Evolutionary conservation across 805 yeast genomes (phyloP), one percentile per base, ranked within the genome.

Genomic region (Candida lessepsii): DNA sequence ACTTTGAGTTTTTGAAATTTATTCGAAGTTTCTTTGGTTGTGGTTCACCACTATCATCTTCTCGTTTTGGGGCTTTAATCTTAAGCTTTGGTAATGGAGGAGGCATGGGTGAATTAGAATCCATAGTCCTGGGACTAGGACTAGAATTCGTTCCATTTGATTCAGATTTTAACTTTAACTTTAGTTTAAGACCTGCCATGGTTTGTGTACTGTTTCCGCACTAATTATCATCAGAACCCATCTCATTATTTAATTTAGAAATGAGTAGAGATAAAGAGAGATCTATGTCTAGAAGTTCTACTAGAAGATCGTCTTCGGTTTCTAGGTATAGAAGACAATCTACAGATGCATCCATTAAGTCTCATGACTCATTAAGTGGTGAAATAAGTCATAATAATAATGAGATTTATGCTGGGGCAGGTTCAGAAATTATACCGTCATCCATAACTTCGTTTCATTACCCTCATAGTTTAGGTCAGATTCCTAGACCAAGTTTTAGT

Each of bases 401-500:
- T 14, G 95, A 85, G 57, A 78, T 83, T 67, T 85, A 75, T 57
- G 79, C 86, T 2, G 95, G 95, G 38, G 90, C 85, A 1, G 83
- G 85, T 1, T 76, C 85, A 2, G 87, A 82, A 48, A 75, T 80
- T 33, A 77, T 85, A 31, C 95, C 95, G 2, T 80, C 88, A 14
- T 83, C 91, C 1, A 81, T 85, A 45, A 77, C 86, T 0, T 78
- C 89, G 2, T 81, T 85, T 54, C 91, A 85, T 52, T 86, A 82
- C 49, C 79, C 80, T 16, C 84, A 79, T 53, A 79, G 74, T 30
- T 69, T 76, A 40, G 60, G 64, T 11, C 37, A 32, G 5, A 31
- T 15, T 11, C 19, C 37, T 4, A 28, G 28, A 13, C 40, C 39
- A 26, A 35, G 29, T 39, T 21, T 21, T 48, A 47, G 51, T 32